Percentiles rank a stretch among this genome's conserved stretches.
Evolutionary conservation across 805 yeast genomes (phyloP).

Genomic region (Sugiyamaella qingdaonensis): DNA sequence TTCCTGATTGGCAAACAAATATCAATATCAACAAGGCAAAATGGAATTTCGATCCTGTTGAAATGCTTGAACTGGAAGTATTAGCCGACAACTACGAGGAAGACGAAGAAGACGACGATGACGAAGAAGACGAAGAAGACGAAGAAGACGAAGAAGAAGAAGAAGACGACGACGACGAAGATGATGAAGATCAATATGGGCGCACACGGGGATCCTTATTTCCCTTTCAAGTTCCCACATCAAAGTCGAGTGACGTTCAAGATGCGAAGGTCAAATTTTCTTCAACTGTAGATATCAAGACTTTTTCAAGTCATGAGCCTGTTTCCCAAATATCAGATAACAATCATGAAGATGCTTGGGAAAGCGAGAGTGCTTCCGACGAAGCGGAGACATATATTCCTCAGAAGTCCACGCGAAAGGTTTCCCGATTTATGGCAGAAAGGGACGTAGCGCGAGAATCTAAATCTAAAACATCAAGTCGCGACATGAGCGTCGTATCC

Average conservation of each 20-base stretch:
- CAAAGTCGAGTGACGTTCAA: not conserved
- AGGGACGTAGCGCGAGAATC: not conserved
- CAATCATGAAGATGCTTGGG: not conserved
- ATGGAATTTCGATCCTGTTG: constrained; percentile 17
- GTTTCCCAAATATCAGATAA: not conserved
- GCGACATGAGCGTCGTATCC: not conserved
- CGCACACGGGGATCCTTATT: constrained; percentile 34
- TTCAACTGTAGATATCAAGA: constrained; percentile 50
- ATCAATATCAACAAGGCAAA: not conserved
- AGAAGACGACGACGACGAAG: constrained; percentile 33
- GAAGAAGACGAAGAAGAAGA: constrained; percentile 35
- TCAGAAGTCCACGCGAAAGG: constrained; percentile 13
- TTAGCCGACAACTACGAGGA: constrained; percentile 22
- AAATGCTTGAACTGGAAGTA: constrained; percentile 29
- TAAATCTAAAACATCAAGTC: not conserved
- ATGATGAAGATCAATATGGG: constrained; percentile 36
- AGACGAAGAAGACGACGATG: constrained; percentile 40
- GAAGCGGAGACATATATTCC: not conserved
- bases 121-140: constrained; percentile 38
- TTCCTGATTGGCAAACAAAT: not conserved
- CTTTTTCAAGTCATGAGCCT: constrained; percentile 36
- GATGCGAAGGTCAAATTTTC: constrained; percentile 42
- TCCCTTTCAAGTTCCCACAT: constrained; percentile 23
- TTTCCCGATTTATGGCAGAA: constrained; percentile 32
- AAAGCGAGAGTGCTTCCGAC: not conserved